Base-by-base conservation (phyloP, 73 alveolate genomes). In the Paramecium sonneborni region DNA sequence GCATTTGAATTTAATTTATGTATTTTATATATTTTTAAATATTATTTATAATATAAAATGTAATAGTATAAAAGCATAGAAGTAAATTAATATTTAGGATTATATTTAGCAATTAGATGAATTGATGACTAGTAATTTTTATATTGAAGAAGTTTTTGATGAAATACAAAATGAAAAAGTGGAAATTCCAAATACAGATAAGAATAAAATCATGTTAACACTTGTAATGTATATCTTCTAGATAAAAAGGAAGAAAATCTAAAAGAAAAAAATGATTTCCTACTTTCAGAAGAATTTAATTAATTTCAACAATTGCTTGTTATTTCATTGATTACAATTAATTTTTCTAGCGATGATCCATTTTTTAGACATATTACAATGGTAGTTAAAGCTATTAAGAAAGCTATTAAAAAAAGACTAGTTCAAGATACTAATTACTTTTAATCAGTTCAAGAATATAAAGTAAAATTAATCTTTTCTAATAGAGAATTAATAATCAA, bases 271-370 rank as follows among this genome's bases (percentile, higher is more conserved):
- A 37, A 74, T n/a, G 34, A 21, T 23, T 74, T 74, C 87, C 6
- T 74, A 39, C 58, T 28, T 37, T 28, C 55, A 39, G 87, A 74
- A 10, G 57, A 37, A 0, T 74, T 74, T 74, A 37, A 37, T 21
- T 28, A 74, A 18, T 74, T 34, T 37, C 56, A 34, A 74, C 32
- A 74, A 39, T 28, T 74, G 37, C 44, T 74, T 0, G 57, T 74
- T 23, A 39, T 74, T 37, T 74, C 87, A 3, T 18, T 28, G 35
- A 74, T 74, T 28, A 34, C 58, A 0, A 28, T 74, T 18, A 37
- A 74, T 18, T 74, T 74, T 39, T 34, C 57, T 74, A 74, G 44
- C 32, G 87, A 74, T 34, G 87, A 74, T 37, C 87, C 87, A 18
- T 74, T 74, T 37, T 74, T 74, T 35, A 74, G 87, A 39, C 87